Percentiles rank a stretch among this genome's conserved stretches.
These are phyloP conservation scores for Elongisporangium undulatum DNA, from an alignment of 352 stramenopile species.

Conservation along the genomic window DNA sequence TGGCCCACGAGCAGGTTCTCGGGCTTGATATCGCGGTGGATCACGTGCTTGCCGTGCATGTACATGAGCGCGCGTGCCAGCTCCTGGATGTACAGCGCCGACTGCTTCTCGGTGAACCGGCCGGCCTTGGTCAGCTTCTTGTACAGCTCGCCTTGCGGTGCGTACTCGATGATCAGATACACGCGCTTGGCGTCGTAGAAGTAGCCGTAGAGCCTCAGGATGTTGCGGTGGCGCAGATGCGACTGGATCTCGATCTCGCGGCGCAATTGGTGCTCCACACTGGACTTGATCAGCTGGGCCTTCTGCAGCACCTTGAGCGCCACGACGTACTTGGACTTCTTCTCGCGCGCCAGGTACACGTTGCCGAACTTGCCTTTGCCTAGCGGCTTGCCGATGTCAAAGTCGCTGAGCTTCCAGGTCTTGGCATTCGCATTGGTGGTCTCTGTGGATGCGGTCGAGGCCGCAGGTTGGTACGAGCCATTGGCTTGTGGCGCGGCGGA, in stretches of 20 bases:
- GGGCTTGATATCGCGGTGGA: conserved; percentile 99
- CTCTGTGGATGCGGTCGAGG: neutral
- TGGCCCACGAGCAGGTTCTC: conserved; percentile 98
- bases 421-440: conserved; percentile 14
- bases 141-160: conserved; percentile 97
- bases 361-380: conserved; percentile 98
- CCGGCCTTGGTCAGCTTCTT: conserved; percentile 93
- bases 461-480: neutral
- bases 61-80: conserved; percentile 94
- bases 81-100: conserved; percentile 94
- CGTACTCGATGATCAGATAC: conserved; percentile 99
- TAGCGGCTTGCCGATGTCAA: conserved; percentile 99
- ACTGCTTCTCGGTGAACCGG: conserved; percentile 91
- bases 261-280: conserved; percentile 97
- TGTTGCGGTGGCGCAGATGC: conserved; percentile 96
- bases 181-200: conserved; percentile 98
- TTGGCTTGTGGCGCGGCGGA: neutral
- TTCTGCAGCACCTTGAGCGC: conserved; percentile 99
- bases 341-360: conserved; percentile 98
- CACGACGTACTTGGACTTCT: conserved; percentile 98
- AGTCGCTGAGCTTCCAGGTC: conserved; percentile 95
- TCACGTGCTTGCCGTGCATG: conserved; percentile 99
- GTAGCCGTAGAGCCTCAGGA: conserved; percentile 97
- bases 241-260: conserved; percentile 99
- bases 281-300: conserved; percentile 95